Evolutionary conservation across 371 early-diverging fungal species (phyloP).

Genomic region (Syncephalastrum sp.): DNA sequence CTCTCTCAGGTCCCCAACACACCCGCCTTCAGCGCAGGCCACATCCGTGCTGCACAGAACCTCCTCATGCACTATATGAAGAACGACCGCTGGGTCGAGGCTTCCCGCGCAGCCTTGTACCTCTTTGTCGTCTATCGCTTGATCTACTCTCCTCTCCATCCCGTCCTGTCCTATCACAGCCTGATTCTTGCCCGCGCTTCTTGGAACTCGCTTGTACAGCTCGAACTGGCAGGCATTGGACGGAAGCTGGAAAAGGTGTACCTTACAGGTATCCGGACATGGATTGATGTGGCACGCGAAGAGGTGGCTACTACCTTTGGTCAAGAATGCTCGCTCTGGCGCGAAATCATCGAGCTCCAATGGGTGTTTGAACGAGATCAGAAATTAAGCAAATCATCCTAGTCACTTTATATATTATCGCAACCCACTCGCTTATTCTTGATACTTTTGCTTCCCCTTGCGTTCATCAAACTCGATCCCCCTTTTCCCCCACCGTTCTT

Average conservation of each 20-base stretch:
- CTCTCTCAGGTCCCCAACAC: constrained; percentile 24
- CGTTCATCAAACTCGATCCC: too few species aligned
- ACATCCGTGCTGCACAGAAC: constrained; percentile 26
- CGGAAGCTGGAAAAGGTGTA: constrained; percentile 41
- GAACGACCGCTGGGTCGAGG: constrained; percentile 45
- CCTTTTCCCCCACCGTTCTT: too few species aligned
- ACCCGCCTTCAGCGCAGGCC: constrained; percentile 25
- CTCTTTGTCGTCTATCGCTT: constrained; percentile 67
- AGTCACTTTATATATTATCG: too few species aligned
- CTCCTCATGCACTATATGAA: constrained; percentile 22
- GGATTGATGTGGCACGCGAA: constrained; percentile 41
- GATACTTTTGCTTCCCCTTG: too few species aligned
- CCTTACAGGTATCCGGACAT: constrained; percentile 33
- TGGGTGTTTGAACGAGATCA: constrained; percentile 51
- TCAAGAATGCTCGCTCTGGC: constrained; percentile 35
- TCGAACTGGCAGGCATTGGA: constrained; percentile 45
- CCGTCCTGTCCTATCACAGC: constrained; percentile 61
- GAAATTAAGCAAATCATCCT: constrained; percentile 9
- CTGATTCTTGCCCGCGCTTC: constrained; percentile 64
- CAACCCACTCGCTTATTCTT: too few species aligned
- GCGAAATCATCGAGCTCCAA: constrained; percentile 51
- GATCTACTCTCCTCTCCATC: constrained; percentile 70
- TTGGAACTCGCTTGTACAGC: constrained; percentile 60
- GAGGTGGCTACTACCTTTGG: constrained; percentile 34
- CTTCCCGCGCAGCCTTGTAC: constrained; percentile 54